Conservation (phyloP, 2,329 filamentous ascomycete species). For the Fusarium brachygibbosum region DNA sequence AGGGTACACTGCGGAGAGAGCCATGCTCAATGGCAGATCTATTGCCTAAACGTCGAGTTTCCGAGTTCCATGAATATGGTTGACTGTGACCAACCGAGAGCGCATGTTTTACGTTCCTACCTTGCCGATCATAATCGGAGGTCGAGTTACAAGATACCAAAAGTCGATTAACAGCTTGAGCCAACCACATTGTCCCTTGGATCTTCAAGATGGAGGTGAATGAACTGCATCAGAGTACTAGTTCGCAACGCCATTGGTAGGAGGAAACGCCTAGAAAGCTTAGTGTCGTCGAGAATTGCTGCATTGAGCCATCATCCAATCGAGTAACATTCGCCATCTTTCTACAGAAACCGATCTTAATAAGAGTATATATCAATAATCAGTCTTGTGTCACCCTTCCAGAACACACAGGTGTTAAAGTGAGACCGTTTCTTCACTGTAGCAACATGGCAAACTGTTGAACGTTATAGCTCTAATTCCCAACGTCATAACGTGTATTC, state of each 20-base stretch:
- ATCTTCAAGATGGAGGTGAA: neutral
- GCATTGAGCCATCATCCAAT: neutral
- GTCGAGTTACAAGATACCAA: neutral
- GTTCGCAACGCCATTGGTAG: neutral
- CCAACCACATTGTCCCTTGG: neutral
- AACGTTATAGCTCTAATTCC: neutral
- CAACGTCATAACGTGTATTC: neutral
- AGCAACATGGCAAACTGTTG: neutral
- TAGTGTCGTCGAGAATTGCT: neutral
- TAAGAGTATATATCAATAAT: neutral
- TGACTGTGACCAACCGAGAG: neutral
- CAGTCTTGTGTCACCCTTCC: neutral
- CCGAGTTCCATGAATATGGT: neutral
- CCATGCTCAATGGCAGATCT: neutral
- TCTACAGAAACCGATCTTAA: accelerated
- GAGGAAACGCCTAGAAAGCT: neutral
- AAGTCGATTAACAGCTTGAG: neutral
- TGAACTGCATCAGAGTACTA: neutral
- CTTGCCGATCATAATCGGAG: neutral
- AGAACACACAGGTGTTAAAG: neutral
- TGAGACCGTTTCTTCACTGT: neutral
- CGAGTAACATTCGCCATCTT: neutral
- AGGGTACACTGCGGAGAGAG: neutral
- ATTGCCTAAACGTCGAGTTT: neutral
- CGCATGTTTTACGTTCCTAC: neutral